Evolutionary conservation across 345 rosid species (phyloP), one percentile per base, ranked within the genome.

Genomic region (Populus deltoides): DNA sequence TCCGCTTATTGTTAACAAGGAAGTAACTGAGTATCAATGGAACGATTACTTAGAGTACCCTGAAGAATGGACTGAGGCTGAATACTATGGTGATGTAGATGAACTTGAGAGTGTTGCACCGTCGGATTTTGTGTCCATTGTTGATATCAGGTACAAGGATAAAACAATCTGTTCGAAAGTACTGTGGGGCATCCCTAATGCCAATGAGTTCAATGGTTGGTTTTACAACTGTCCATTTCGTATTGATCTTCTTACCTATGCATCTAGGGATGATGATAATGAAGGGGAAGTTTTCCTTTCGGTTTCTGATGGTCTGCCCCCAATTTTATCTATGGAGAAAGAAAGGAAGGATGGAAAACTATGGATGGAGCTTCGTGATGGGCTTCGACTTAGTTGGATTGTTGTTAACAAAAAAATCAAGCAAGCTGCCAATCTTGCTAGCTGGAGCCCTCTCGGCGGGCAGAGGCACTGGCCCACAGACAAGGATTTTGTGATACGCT

Each of bases 401-500:
- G 86, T 91, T 9, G 96, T 91, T 35, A 91, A 91, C 85, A 82
- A 78, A 78, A 91, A 87, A 79, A 71, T 81, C 38, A 89, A 90
- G 80, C 91, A 87, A 79, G 93, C 93, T 39, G 96, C 89, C 25
- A 91, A 91, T 81, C 86, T 91, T 45, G 84, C 93, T 6, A 91
- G 96, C 87, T 91, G 93, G 96, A 87, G 91, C 62, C 88, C 96
- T 61, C 93, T 91, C 29, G 90, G 92, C 7, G 96, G 96, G 66
- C 96, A 91, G 72, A 88, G 96, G 81, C 96, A 90, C 78, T 91
- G 93, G 93, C 96, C 96, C 0, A 91, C 96, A 2, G 93, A 90
- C 80, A 90, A 86, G 83, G 96, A 91, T 82, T 91, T 91, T 45
- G 87, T 91, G n/a, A 83, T 90, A 33, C 87, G 92, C 38, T 91